A percentile compares a stretch with the other conserved stretches of the same genome.
phyloP scores from a whole-genome alignment of 352 stramenopile species.

The Phytophthora colocasiae region DNA sequence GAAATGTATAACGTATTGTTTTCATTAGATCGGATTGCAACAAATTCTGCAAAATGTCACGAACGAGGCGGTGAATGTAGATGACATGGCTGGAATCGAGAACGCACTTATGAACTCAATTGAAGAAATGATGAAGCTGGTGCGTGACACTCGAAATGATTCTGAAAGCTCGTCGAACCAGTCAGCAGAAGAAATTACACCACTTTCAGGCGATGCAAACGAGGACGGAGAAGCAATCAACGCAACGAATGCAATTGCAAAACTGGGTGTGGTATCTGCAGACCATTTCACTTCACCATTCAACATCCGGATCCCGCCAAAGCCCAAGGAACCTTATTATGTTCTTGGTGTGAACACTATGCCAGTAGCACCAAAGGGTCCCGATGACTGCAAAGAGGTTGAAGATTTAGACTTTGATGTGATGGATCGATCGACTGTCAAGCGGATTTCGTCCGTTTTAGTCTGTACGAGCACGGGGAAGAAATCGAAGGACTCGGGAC shows the following conservation, averaged over 20 bases:
- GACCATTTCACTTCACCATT: slow-evolving; percentile 80
- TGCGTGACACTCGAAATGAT: slow-evolving; percentile 48
- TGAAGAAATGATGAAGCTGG: slow-evolving; percentile 78
- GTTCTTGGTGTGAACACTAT: slow-evolving; percentile 56
- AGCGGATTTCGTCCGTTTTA: slow-evolving; percentile 79
- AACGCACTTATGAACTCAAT: slow-evolving; percentile 63
- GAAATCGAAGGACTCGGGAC: slow-evolving; percentile 42
- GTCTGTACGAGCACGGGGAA: slow-evolving; percentile 67
- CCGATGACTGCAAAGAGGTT: slow-evolving; percentile 60
- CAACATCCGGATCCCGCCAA: slow-evolving; percentile 75
- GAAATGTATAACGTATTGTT: not conserved
- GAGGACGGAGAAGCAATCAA: slow-evolving; percentile 6
- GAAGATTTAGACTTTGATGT: slow-evolving; percentile 72
- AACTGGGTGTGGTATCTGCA: slow-evolving; percentile 36
- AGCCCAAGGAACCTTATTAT: slow-evolving; percentile 63
- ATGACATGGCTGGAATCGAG: slow-evolving; percentile 71
- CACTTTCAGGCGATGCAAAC: slow-evolving; percentile 11
- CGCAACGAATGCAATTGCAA: slow-evolving; percentile 15
- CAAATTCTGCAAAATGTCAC: slow-evolving; percentile 84
- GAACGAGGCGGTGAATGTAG: slow-evolving; percentile 70
- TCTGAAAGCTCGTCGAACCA: slow-evolving; percentile 21
- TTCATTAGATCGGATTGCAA: slow-evolving; percentile 73
- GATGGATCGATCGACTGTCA: slow-evolving; percentile 83
- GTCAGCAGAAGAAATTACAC: slow-evolving; percentile 3
- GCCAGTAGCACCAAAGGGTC: slow-evolving; percentile 12